phyloP scores from a whole-genome alignment of 2,329 filamentous ascomycete genomes.

The Nemania abortiva region DNA sequence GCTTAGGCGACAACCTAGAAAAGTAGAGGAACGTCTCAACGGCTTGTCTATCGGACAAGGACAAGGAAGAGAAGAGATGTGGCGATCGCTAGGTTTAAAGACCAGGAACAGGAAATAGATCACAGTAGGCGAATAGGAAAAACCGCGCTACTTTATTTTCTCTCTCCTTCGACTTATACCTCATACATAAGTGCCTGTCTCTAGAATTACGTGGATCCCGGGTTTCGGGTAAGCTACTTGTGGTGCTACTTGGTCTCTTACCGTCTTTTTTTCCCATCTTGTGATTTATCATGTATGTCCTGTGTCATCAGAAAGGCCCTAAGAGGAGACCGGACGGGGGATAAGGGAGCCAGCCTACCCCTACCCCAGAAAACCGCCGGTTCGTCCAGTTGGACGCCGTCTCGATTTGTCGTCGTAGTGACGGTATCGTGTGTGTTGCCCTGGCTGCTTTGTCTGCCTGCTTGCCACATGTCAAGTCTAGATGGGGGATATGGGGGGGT shows the following conservation, averaged over 20 bases:
- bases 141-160: slow-evolving; percentile 19
- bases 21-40: slow-evolving; percentile 23
- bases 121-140: slow-evolving; percentile 29
- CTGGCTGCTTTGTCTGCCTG: slow-evolving; percentile 48
- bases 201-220: slow-evolving; percentile 34
- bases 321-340: slow-evolving; percentile 13
- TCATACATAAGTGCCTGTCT: slow-evolving; percentile 14
- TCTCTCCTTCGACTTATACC: slow-evolving; percentile 15
- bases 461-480: slow-evolving; percentile 52
- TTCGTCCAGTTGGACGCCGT: slow-evolving; percentile 25
- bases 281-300: slow-evolving; percentile 34
- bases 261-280: slow-evolving; percentile 38
- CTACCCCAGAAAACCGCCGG: slow-evolving; percentile 33
- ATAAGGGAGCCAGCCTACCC: slow-evolving; percentile 16
- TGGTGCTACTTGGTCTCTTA: slow-evolving; percentile 29
- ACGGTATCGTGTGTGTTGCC: slow-evolving; percentile 29
- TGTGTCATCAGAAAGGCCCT: slow-evolving; percentile 28
- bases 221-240: slow-evolving; percentile 37
- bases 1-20: slow-evolving; percentile 12
- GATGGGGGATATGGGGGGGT: slow-evolving; percentile 43
- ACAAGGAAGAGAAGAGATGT: slow-evolving; percentile 33
- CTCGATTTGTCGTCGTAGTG: slow-evolving; percentile 35
- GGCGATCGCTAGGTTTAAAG: slow-evolving; percentile 39
- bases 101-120: slow-evolving; percentile 40
- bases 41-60: slow-evolving; percentile 21